These are phyloP conservation scores for Pyrenula massariospora DNA, from an alignment of 495 filamentous ascomycete genomes.

Conservation along the genomic window DNA sequence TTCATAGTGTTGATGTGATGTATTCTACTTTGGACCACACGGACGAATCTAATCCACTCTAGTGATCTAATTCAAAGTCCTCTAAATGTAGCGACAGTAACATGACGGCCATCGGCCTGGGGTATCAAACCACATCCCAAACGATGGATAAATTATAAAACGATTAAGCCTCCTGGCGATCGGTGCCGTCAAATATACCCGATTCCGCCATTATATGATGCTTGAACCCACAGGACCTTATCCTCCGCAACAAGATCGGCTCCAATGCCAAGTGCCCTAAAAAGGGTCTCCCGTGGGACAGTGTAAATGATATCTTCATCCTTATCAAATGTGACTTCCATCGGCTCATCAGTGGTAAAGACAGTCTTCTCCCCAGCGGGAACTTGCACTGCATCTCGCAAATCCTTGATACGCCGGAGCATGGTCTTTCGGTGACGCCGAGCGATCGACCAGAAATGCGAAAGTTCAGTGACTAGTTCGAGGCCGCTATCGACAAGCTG, in stretches of 20 bases:
- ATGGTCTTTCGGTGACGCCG: not conserved
- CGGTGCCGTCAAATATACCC: not conserved
- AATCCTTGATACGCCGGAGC: not conserved
- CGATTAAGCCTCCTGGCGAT: not conserved
- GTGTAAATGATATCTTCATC: constrained; percentile 18
- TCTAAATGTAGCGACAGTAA: too few relatives aligned
- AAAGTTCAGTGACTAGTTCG: constrained; percentile 23
- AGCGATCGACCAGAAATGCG: not conserved
- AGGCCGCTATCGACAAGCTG: constrained; percentile 32
- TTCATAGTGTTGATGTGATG: too few relatives aligned
- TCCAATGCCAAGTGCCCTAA: constrained; percentile 20
- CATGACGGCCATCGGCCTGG: not conserved
- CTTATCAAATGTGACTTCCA: constrained; percentile 18
- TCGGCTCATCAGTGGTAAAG: constrained; percentile 1
- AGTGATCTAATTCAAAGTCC: too few relatives aligned
- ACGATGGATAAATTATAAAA: not conserved
- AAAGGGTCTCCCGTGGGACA: constrained; percentile 16
- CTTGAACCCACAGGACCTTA: constrained; percentile 19
- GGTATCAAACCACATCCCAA: not conserved
- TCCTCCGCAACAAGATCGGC: constrained; percentile 12
- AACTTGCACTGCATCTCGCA: not conserved
- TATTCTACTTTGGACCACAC: too few relatives aligned
- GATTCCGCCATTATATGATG: not conserved
- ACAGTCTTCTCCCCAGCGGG: not conserved
- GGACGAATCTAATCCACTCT: too few relatives aligned